Evolutionary conservation across 2,329 filamentous ascomycete species (phyloP).

Genomic region (Dothistroma septosporum): DNA sequence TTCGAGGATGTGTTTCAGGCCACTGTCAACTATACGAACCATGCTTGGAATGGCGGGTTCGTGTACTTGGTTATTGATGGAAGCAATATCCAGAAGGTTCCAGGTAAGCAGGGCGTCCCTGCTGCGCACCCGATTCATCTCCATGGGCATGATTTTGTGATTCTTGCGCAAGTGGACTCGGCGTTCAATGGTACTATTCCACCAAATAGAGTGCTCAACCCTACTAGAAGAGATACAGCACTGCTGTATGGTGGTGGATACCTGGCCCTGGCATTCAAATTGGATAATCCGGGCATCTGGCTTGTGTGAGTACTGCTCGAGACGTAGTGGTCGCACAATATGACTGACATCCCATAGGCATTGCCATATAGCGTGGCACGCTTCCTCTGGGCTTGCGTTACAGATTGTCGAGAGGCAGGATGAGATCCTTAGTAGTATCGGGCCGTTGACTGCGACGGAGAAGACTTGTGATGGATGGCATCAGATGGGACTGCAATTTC

Average conservation of each 20-base stretch:
- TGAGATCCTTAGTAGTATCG: conserved; percentile 18
- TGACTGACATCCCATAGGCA: conserved; percentile 10
- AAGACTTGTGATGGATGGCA: conserved; percentile 16
- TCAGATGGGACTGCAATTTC: conserved; percentile 13
- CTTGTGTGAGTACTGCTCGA: conserved; percentile 37
- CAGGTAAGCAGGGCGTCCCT: conserved; percentile 12
- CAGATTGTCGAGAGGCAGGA: conserved; percentile 26
- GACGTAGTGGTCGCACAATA: too few species aligned
- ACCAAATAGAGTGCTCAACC: conserved; percentile 39
- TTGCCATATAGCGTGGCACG: conserved; percentile 28
- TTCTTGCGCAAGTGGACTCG: conserved; percentile 24
- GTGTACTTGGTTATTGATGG: conserved; percentile 31
- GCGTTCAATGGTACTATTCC: conserved; percentile 27
- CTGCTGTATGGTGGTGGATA: conserved; percentile 44
- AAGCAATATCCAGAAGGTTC: conserved; percentile 14
- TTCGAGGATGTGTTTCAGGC: conserved; percentile 7
- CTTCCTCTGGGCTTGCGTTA: conserved; percentile 24
- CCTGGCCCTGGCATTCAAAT: conserved; percentile 47
- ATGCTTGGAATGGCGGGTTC: conserved; percentile 22
- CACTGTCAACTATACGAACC: conserved; percentile 17
- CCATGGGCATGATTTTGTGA: conserved; percentile 44
- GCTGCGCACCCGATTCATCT: conserved; percentile 45
- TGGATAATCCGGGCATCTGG: conserved; percentile 50
- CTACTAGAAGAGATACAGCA: conserved; percentile 46
- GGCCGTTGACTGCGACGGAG: conserved; percentile 8